Percentiles rank a stretch among this genome's conserved stretches.
These are phyloP conservation scores for Dalechampia spathulata DNA, from an alignment of 441 rosid species.

Conservation along the genomic window DNA sequence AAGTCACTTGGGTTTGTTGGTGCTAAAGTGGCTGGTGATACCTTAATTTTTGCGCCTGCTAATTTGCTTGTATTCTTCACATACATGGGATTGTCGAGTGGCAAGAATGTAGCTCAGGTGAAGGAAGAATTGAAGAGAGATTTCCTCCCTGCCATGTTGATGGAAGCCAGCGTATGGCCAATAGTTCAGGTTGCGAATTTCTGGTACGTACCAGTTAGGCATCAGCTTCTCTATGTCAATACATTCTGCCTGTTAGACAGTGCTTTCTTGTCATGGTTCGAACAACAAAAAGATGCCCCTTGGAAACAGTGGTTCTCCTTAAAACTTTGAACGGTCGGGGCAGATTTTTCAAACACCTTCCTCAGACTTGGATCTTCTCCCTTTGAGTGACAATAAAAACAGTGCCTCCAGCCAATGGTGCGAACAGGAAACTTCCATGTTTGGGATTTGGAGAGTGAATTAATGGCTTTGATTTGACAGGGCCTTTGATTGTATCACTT, in stretches of 20 bases:
- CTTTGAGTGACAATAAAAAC: conserved; percentile 7
- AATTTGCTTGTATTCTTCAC: conserved; percentile 84
- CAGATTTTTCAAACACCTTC: conserved; percentile 28
- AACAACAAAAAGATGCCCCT: conserved; percentile 92
- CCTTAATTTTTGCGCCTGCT: conserved; percentile 78
- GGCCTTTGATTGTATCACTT: too few relatives aligned
- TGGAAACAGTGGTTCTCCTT: conserved; percentile 87
- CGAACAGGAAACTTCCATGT: too few relatives aligned
- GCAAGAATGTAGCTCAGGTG: conserved; percentile 63
- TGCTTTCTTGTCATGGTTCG: conserved; percentile 85
- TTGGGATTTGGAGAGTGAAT: too few relatives aligned
- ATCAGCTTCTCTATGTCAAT: conserved; percentile 91
- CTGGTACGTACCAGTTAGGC: conserved; percentile 76
- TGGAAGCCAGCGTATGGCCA: conserved; percentile 93
- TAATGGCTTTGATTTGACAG: too few relatives aligned
- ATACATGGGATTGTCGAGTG: conserved; percentile 82
- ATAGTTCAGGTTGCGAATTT: conserved; percentile 83
- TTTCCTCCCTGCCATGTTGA: conserved; percentile 79
- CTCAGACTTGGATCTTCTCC: neutral
- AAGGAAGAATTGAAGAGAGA: conserved; percentile 90
- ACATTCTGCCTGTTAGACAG: conserved; percentile 90
- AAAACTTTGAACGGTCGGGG: conserved; percentile 31
- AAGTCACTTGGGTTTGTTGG: conserved; percentile 73
- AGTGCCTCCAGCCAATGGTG: too few relatives aligned
- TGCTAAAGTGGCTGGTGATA: conserved; percentile 82